A percentile compares a stretch with the other conserved stretches of the same genome.
These are phyloP conservation scores for Sarocladiaceae sp. DNA, from an alignment of 2,329 filamentous ascomycete genomes.

Conservation along the genomic window DNA sequence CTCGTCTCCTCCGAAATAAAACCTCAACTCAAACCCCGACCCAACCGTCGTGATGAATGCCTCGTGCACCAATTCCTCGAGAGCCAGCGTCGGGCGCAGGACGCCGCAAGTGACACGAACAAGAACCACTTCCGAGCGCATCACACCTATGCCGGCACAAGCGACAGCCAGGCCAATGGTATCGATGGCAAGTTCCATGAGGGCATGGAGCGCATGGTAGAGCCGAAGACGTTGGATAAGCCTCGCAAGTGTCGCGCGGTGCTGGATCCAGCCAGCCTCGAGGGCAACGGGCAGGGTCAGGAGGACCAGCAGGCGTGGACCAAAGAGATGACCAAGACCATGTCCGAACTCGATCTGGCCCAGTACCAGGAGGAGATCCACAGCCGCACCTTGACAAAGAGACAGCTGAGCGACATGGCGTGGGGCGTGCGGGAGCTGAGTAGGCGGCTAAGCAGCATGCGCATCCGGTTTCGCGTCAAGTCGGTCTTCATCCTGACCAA, in stretches of 20 bases:
- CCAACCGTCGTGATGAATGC: conserved; percentile 44
- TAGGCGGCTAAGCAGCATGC: conserved; percentile 76
- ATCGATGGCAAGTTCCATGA: conserved; percentile 4
- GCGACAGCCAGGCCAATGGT: conserved; percentile 13
- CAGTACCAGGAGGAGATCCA: conserved; percentile 33
- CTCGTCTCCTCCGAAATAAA: conserved; percentile 45
- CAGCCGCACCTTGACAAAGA: conserved; percentile 83
- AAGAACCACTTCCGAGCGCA: conserved; percentile 23
- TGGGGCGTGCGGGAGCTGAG: conserved; percentile 90
- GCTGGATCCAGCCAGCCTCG: conserved; percentile 34
- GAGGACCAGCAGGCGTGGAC: conserved; percentile 52
- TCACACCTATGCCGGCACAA: conserved; percentile 18
- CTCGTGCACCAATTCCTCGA: conserved; percentile 61
- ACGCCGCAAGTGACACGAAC: conserved; percentile 20
- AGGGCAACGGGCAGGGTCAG: conserved; percentile 41
- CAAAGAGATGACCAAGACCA: conserved; percentile 36
- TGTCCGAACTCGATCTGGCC: conserved; percentile 33
- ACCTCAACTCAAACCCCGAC: conserved; percentile 21
- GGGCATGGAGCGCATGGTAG: conserved; percentile 12
- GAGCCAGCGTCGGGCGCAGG: conserved; percentile 37
- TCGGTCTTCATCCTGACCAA: conserved; percentile 88
- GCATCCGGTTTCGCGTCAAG: conserved; percentile 73
- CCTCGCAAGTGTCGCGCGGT: conserved; percentile 16
- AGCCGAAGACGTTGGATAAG: conserved; percentile 16
- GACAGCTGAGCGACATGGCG: conserved; percentile 93